phyloP scores from a whole-genome alignment of 1,139 yeast genomes.

The Debaryomyces udenii region DNA sequence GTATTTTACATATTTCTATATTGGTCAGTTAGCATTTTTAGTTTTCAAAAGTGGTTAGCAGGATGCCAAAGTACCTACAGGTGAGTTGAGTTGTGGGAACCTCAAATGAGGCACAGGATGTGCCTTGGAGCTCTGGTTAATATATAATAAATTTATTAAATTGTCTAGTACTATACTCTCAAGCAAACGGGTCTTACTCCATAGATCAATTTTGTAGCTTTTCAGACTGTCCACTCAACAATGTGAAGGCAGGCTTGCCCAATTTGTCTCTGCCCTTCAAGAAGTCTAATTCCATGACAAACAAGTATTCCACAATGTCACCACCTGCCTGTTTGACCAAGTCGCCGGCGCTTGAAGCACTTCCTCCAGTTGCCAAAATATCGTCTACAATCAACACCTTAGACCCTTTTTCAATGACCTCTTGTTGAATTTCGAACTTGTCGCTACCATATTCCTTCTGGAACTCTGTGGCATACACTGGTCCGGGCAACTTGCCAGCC shows the following conservation, averaged over 20 bases:
- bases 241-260: slow-evolving; percentile 82
- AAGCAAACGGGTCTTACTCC: background rate
- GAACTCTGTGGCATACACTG: slow-evolving; percentile 70
- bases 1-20: slow-evolving; percentile 79
- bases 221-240: slow-evolving; percentile 81
- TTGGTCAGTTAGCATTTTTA: slow-evolving; percentile 79
- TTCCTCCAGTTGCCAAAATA: slow-evolving; percentile 97
- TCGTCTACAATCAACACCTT: slow-evolving; percentile 90
- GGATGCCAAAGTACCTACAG: slow-evolving; percentile 11
- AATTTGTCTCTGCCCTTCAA: slow-evolving; percentile 90
- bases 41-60: slow-evolving; percentile 70
- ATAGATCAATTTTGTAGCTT: slow-evolving; percentile 20
- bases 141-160: too few relatives aligned
- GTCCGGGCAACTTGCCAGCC: slow-evolving; percentile 94
- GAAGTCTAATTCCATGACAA: slow-evolving; percentile 93
- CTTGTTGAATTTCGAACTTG: slow-evolving; percentile 84
- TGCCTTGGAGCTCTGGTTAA: too few relatives aligned
- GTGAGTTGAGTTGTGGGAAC: too few relatives aligned
- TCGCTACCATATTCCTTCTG: slow-evolving; percentile 93
- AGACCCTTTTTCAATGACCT: slow-evolving; percentile 77
- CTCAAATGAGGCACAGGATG: too few relatives aligned
- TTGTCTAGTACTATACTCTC: slow-evolving; percentile 3
- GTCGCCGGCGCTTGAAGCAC: slow-evolving; percentile 93
- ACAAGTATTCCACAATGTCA: slow-evolving; percentile 75
- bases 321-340: slow-evolving; percentile 69